Evolutionary conservation across 257 asterid species (phyloP).

Genomic region (Gentiana dahurica): DNA sequence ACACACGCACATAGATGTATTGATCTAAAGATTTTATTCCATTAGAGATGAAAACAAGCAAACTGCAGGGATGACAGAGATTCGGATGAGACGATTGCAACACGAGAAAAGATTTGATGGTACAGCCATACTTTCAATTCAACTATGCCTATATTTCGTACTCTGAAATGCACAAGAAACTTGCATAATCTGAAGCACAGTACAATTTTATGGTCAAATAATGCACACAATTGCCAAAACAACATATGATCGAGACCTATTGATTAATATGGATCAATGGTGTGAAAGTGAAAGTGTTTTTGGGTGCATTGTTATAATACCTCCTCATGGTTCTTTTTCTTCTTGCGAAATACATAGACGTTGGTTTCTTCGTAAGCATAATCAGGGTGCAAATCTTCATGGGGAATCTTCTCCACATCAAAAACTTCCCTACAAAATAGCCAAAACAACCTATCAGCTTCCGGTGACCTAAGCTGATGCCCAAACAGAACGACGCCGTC

Average conservation of each 20-base stretch:
- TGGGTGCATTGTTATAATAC: not conserved
- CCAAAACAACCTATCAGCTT: constrained; percentile 78
- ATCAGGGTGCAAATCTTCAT: constrained; percentile 76
- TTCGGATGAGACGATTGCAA: not conserved
- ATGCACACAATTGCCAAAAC: no score
- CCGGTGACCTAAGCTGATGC: constrained; percentile 82
- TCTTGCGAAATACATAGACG: constrained; percentile 64
- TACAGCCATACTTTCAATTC: no score
- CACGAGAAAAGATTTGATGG: no score
- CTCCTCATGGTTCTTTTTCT: constrained; percentile 17
- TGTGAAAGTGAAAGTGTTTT: not conserved
- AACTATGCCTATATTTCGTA: no score
- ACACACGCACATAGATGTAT: no score
- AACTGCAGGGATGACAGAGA: not conserved
- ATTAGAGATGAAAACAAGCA: not conserved
- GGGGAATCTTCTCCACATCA: constrained; percentile 65
- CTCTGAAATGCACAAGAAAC: no score
- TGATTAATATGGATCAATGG: not conserved
- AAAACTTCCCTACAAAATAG: constrained; percentile 42
- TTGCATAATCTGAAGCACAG: no score
- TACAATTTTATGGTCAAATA: no score
- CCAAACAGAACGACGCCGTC: constrained; percentile 80
- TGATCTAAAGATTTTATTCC: no score
- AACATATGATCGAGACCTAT: no score
- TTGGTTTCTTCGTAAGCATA: constrained; percentile 84